Evolutionary conservation across 768 basidiomycete species (phyloP).

Genomic region (Megacollybia marginata): DNA sequence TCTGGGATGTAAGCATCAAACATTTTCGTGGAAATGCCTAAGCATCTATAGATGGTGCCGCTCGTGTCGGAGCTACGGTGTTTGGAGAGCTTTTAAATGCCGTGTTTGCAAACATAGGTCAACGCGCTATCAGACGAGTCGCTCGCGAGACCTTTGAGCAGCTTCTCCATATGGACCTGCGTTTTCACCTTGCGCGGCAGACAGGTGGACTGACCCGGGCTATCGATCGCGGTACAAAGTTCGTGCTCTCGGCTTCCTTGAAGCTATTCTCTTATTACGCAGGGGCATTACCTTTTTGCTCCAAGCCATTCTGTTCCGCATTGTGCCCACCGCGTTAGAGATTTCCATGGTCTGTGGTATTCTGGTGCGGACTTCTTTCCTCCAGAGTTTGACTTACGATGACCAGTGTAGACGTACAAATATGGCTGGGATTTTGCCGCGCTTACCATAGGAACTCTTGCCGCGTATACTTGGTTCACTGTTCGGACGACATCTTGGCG

Average conservation of each 20-base stretch:
- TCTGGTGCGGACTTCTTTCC: slow-evolving; percentile 48
- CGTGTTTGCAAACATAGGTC: slow-evolving; percentile 93
- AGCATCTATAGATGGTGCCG: slow-evolving; percentile 66
- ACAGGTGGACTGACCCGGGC: slow-evolving; percentile 95
- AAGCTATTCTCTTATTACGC: not conserved
- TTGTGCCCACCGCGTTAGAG: slow-evolving; percentile 92
- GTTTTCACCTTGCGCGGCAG: slow-evolving; percentile 88
- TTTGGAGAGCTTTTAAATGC: slow-evolving; percentile 93
- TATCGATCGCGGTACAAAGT: slow-evolving; percentile 98
- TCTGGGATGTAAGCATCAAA: slow-evolving; percentile 69
- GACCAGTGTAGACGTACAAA: slow-evolving; percentile 73
- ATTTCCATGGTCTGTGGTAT: slow-evolving; percentile 97
- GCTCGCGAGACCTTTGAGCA: slow-evolving; percentile 96
- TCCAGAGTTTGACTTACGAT: not conserved
- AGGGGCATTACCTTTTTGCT: slow-evolving; percentile 96
- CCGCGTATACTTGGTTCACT: slow-evolving; percentile 94
- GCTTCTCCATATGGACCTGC: slow-evolving; percentile 81
- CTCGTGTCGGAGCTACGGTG: slow-evolving; percentile 82
- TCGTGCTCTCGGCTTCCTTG: slow-evolving; percentile 13
- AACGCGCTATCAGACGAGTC: slow-evolving; percentile 89
- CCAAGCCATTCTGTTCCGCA: slow-evolving; percentile 88
- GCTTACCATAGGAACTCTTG: slow-evolving; percentile 78
- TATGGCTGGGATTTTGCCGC: slow-evolving; percentile 98
- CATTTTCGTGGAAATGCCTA: not conserved
- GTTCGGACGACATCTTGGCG: slow-evolving; percentile 95